These are phyloP conservation scores for Mycena metata DNA, from an alignment of 768 basidiomycete genomes.

Conservation along the genomic window DNA sequence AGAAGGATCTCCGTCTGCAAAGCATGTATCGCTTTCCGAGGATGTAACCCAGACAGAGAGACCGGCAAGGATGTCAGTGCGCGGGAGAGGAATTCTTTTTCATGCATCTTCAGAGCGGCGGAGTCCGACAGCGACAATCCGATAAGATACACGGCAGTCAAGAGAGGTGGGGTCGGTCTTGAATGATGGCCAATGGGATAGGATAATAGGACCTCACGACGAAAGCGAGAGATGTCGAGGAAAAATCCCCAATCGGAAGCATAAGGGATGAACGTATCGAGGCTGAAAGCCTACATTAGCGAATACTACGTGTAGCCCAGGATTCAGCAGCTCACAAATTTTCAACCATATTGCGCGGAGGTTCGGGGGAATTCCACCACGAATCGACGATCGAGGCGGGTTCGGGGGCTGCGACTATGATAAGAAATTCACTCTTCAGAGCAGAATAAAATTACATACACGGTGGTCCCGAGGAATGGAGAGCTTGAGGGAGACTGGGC, in stretches of 20 bases:
- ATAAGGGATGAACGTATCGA: constrained; percentile 51
- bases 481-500: background rate
- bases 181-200: constrained; percentile 41
- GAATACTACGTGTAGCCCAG: background rate
- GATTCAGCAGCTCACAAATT: background rate
- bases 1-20: constrained; percentile 60
- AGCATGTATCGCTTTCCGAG: constrained; percentile 47
- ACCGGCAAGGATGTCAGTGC: constrained; percentile 42
- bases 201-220: constrained; percentile 41
- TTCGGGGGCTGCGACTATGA: background rate
- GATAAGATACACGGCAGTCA: constrained; percentile 45
- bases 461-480: background rate
- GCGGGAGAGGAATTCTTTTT: constrained; percentile 48
- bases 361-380: constrained; percentile 26
- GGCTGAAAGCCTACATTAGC: background rate
- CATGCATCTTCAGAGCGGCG: constrained; percentile 12
- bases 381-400: background rate
- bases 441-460: background rate
- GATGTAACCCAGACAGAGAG: constrained; percentile 43
- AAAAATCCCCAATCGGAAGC: constrained; percentile 61
- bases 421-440: background rate
- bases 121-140: constrained; percentile 16
- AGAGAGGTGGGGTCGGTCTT: constrained; percentile 42
- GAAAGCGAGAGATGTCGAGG: constrained; percentile 56
- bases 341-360: constrained; percentile 3